Evolutionary conservation across 768 basidiomycete genomes (phyloP), one percentile per base, ranked within the genome.

Genomic region (Lactarius hatsudake): DNA sequence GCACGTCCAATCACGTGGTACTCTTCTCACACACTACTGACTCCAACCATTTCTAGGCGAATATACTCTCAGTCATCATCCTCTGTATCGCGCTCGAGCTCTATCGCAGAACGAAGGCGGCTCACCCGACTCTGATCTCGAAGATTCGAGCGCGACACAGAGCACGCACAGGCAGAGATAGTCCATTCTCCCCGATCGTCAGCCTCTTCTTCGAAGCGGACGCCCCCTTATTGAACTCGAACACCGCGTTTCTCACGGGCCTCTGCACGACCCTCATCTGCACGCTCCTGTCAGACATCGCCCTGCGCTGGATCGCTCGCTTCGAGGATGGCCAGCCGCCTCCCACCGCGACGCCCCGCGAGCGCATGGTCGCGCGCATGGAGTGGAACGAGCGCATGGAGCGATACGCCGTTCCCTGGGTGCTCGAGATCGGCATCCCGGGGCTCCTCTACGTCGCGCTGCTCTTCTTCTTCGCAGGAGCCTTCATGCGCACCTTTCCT

Each of bases 281-380:
- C 43, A 66, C 65, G 9, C 60, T 66, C 65, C 18, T 62, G 18
- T 61, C 60, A 15, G 65, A 66, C 60, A 15, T 62, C 9, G 65
- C 65, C 43, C 54, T 66, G 28, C 65, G 65, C 43, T 66, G 65
- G 65, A 51, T 66, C 26, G 60, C 42, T 1, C 65, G 65, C 6
- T 57, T n/a, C 43, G 65, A 66, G 60, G 56, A 20, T 15, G 36
- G 55, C 55, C 23, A 48, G 2, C 60, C 60, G 12, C 60, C 65
- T 3, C 26, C 42, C 3, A 30, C 9, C 7, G 54, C 65, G 1
- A n/a, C 60, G 15, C 54, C 65, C 28, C 65, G 65, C 15, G 60
- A 66, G 30, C 55, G 65, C 18, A 57, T 57, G 65, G 48, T 62
- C 55, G 65, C 65, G 17, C 65, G 65, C 43, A 66, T 66, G 65